Conservation (phyloP, 78 protist species). For the Dictyostelium capitatum region DNA sequence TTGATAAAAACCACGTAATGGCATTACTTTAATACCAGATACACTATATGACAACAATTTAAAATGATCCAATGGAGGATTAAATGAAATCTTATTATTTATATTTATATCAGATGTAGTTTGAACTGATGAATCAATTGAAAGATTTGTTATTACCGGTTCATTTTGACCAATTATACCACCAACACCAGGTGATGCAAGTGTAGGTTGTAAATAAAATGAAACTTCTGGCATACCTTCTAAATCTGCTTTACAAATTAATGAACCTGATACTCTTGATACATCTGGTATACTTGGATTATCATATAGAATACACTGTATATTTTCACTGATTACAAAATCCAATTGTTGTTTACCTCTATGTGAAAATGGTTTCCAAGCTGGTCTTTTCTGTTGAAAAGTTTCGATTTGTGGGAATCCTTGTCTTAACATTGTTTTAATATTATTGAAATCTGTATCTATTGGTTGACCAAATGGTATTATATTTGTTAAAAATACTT, state of each 20-base stretch:
- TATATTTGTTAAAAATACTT: conserved; percentile 62
- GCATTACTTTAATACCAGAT: conserved; percentile 21
- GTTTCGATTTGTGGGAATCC: conserved; percentile 52
- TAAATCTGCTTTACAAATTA: conserved; percentile 51
- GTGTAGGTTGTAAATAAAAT: conserved; percentile 32
- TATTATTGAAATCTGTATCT: conserved; percentile 61
- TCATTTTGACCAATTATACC: not conserved
- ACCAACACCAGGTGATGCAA: not conserved
- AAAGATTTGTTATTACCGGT: conserved; percentile 38
- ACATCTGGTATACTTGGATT: conserved; percentile 60
- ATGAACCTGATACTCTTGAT: conserved; percentile 23
- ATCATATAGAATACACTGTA: conserved; percentile 59
- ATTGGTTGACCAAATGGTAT: conserved; percentile 84
- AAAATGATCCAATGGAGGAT: conserved; percentile 67
- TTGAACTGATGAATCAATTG: conserved; percentile 72
- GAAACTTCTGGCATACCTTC: conserved; percentile 82
- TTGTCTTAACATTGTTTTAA: conserved; percentile 45
- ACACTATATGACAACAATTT: conserved; percentile 39
- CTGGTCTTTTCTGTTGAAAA: conserved; percentile 50
- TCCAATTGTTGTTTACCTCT: conserved; percentile 76
- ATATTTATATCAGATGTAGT: conserved; percentile 53
- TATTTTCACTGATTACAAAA: conserved; percentile 34
- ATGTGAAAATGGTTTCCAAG: conserved; percentile 67
- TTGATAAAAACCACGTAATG: conserved; percentile 77
- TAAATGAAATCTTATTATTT: conserved; percentile 69